Conservation (phyloP, 2,329 filamentous ascomycete genomes). For the Verticillium nonalfalfae region DNA sequence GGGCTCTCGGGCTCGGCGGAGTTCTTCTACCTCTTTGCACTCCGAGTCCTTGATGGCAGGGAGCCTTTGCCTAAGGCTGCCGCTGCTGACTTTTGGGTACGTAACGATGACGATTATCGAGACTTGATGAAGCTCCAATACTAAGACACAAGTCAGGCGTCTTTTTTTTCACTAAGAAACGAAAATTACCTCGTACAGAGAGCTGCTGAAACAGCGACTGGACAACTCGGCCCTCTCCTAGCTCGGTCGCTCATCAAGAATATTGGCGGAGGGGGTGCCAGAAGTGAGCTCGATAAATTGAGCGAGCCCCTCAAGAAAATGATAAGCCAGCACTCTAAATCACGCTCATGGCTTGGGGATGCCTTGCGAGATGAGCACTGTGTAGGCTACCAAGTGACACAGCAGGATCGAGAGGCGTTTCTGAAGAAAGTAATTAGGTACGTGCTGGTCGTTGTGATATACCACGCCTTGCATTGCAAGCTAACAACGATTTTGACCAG, state of each 20-base stretch:
- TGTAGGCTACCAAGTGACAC: constrained; percentile 51
- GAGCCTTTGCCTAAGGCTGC: constrained; percentile 72
- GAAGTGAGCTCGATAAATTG: constrained; percentile 67
- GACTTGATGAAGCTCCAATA: neutral
- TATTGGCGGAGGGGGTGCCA: constrained; percentile 60
- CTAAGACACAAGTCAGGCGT: constrained; percentile 31
- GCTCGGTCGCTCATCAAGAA: constrained; percentile 55
- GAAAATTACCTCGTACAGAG: constrained; percentile 34
- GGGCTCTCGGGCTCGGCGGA: constrained; percentile 52
- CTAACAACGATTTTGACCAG: constrained; percentile 23
- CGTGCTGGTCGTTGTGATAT: neutral
- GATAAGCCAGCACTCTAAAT: constrained; percentile 45
- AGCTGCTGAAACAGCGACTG: constrained; percentile 42
- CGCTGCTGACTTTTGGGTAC: constrained; percentile 70
- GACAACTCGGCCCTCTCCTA: constrained; percentile 56
- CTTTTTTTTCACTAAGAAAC: constrained; percentile 43
- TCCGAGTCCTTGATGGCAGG: constrained; percentile 62
- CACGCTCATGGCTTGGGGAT: constrained; percentile 56
- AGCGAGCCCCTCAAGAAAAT: constrained; percentile 67
- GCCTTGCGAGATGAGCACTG: constrained; percentile 51
- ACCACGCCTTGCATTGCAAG: neutral
- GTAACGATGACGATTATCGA: constrained; percentile 11
- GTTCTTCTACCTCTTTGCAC: constrained; percentile 64
- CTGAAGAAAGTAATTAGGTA: constrained; percentile 60
- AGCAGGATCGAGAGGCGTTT: constrained; percentile 56